Evolutionary conservation across 192 early-diverging fungal species (phyloP), one percentile per base, ranked within the genome.

Genomic region (Umbelopsis ramanniana): DNA sequence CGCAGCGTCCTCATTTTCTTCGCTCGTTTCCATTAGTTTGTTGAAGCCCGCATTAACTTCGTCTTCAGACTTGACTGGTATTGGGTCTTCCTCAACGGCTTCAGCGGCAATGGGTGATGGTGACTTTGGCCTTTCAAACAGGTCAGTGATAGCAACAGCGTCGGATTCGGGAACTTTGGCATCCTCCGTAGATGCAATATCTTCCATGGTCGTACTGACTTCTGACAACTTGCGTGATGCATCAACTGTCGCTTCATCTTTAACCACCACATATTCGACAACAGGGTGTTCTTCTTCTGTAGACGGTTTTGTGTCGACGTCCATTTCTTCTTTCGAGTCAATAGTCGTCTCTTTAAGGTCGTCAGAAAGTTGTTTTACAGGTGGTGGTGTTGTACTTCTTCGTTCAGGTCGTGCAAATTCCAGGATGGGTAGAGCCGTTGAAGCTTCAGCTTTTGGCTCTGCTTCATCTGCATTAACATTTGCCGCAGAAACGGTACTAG

Each of bases 401-500:
- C 57, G 26, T 33, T 63, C 57, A 26, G 57, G 57, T 37, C 57
- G 26, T 19, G 57, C 57, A 38, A 63, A 63, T 14, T 63, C 57
- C 23, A 63, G 57, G 17, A 63, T 12, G 2, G 57, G 57, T 37
- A 63, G 37, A 37, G 57, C 10, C 12, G 11, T 6, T 63, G 57
- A 29, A 29, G 14, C 3, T 37, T 37, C 57, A 19, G 57, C 8
- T 37, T 63, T 29, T 8, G 33, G 12, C 15, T 63, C 26, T 37
- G 33, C 0, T 37, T 63, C 57, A 37, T 29, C 14, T 14, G 19
- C 15, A 15, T 11, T 60, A 26, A 21, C 19, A 17, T 50, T 15
- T n/a, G 15, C 7, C 17, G n/a, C 6, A 17, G 48, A 15, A 17
- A 5, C 48, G 0, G 0, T 1, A 19, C 17, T 50, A 15, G 15